Conservation (phyloP, 202 grass and related monocot genomes). For the Panicum virgatum region DNA sequence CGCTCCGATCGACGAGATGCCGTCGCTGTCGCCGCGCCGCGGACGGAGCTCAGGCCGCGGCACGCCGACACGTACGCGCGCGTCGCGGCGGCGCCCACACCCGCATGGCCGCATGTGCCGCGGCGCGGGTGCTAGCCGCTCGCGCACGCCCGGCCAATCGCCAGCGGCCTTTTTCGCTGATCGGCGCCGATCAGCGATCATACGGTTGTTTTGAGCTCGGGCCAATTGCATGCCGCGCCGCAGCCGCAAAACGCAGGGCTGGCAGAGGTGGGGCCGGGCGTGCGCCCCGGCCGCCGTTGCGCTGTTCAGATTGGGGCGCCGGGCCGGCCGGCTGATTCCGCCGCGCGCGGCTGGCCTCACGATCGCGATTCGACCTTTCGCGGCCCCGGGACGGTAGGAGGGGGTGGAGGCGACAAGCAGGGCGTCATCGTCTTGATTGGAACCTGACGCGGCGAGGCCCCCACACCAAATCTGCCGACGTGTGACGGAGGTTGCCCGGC, state of each 20-base stretch:
- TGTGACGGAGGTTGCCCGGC: background rate
- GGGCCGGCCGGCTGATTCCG: background rate
- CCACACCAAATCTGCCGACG: background rate
- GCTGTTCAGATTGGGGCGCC: too few species aligned
- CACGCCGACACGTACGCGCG: too few species aligned
- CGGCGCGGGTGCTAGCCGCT: background rate
- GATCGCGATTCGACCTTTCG: background rate
- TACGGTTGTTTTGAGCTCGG: too few species aligned
- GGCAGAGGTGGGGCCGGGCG: too few species aligned
- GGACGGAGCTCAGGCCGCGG: too few species aligned
- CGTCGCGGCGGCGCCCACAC: too few species aligned
- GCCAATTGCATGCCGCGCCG: background rate
- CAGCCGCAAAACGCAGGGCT: background rate
- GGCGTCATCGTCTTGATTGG: background rate
- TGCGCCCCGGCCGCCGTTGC: too few species aligned
- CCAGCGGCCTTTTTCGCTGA: too few species aligned
- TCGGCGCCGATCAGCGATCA: background rate
- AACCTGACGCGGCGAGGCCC: background rate
- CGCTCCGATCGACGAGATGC: too few species aligned
- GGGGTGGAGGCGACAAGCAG: background rate
- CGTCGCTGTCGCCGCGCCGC: too few species aligned
- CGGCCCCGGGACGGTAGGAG: background rate
- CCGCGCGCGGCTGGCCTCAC: background rate
- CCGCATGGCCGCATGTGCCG: too few species aligned
- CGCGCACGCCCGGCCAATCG: too few species aligned